Conservation (phyloP, 176 grass and related monocot genomes). For the Raddia guianensis region DNA sequence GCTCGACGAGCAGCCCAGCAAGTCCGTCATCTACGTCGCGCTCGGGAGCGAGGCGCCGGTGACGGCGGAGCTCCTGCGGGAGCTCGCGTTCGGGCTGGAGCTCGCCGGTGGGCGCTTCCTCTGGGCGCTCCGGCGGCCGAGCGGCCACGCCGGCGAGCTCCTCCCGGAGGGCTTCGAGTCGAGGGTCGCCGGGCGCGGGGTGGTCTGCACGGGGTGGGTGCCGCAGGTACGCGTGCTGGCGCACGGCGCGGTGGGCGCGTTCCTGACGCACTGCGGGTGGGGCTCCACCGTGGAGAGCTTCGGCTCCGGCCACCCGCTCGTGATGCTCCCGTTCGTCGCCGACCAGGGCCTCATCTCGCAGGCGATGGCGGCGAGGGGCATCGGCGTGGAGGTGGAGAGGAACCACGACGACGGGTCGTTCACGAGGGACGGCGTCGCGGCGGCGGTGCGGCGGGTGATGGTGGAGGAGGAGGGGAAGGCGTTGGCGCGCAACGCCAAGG, state of each 20-base stretch:
- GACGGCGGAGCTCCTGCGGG: neutral
- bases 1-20: conserved; percentile 29
- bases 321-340: conserved; percentile 41
- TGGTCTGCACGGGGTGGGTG: neutral
- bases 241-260: too few relatives aligned
- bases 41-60: conserved; percentile 50
- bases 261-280: too few relatives aligned
- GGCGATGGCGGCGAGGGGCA: neutral
- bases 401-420: conserved; percentile 35
- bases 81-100: conserved; percentile 48
- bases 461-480: conserved; percentile 32
- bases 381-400: conserved; percentile 39
- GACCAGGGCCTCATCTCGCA: conserved; percentile 46
- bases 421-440: conserved; percentile 13
- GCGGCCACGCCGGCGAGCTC: neutral
- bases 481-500: conserved; percentile 32
- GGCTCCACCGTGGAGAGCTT: conserved; percentile 25
- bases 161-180: conserved; percentile 39
- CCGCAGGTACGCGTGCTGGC: too few relatives aligned
- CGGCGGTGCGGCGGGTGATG: conserved; percentile 41
- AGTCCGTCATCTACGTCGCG: conserved; percentile 46
- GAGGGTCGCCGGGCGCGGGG: conserved; percentile 13
- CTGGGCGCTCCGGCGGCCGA: conserved; percentile 44
- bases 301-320: conserved; percentile 41
- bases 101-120: conserved; percentile 37